Evolutionary conservation across 305 asterid species (phyloP).

Genomic region (Fraxinus sp.): DNA sequence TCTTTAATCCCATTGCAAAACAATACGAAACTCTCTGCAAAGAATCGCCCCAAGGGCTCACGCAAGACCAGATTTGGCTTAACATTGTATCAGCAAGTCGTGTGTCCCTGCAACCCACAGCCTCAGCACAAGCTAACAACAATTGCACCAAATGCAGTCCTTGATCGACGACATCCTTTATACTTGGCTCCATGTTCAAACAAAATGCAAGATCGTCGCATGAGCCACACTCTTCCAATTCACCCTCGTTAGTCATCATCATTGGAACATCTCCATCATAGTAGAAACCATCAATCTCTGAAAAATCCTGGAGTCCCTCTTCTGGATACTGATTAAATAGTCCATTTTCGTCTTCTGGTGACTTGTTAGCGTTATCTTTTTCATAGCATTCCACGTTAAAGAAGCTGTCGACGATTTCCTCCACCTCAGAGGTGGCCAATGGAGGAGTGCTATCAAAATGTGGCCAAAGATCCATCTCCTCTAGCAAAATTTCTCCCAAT

Average conservation of each 20-base stretch:
- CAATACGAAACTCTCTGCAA: constrained; percentile 53
- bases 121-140: constrained; percentile 66
- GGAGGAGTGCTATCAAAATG: constrained; percentile 13
- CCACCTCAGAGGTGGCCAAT: constrained; percentile 32
- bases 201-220: constrained; percentile 10
- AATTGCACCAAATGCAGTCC: constrained; percentile 62
- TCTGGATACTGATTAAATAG: constrained; percentile 20
- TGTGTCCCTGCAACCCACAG: constrained; percentile 58
- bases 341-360: neutral
- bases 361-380: constrained; percentile 34
- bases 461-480: constrained; percentile 26
- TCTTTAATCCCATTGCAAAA: constrained; percentile 48
- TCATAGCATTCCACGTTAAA: constrained; percentile 49
- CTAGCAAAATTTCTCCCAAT: constrained; percentile 14
- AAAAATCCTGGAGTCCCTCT: constrained; percentile 21
- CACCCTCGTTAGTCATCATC: constrained; percentile 22
- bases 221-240: constrained; percentile 23
- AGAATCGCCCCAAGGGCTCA: constrained; percentile 51
- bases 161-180: constrained; percentile 27
- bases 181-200: constrained; percentile 4
- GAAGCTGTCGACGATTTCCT: constrained; percentile 50
- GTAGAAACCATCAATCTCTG: constrained; percentile 11
- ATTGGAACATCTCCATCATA: constrained; percentile 20
- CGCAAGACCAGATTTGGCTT: constrained; percentile 42
- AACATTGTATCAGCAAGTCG: constrained; percentile 44